Evolutionary conservation across 768 basidiomycete species (phyloP).

Genomic region (Leucocoprinus leucothites): DNA sequence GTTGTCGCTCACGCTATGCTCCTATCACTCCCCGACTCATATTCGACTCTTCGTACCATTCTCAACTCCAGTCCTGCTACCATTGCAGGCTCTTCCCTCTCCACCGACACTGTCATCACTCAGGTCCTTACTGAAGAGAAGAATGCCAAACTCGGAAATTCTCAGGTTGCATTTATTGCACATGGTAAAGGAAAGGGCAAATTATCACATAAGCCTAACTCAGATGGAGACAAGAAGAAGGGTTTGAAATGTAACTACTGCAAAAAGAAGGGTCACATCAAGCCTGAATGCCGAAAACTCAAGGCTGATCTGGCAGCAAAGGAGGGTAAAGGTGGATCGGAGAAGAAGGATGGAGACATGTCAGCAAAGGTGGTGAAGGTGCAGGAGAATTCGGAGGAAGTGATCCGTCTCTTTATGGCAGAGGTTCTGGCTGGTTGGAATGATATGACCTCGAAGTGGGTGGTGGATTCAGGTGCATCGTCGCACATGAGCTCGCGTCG

Average conservation of each 20-base stretch:
- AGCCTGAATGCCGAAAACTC: slow-evolving; percentile 15
- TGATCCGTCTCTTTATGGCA: slow-evolving; percentile 10
- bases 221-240: not conserved
- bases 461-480: slow-evolving; percentile 15
- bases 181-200: slow-evolving; percentile 9
- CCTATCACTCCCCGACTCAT: slow-evolving; percentile 4
- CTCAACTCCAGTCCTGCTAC: slow-evolving; percentile 11
- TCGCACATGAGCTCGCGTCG: slow-evolving; percentile 14
- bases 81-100: slow-evolving; percentile 8
- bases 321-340: not conserved
- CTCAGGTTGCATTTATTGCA: slow-evolving; percentile 13
- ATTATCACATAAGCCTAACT: not conserved
- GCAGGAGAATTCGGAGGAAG: not conserved
- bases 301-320: slow-evolving; percentile 8
- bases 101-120: slow-evolving; percentile 11
- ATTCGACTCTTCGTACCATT: slow-evolving; percentile 12
- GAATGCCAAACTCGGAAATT: slow-evolving; percentile 1
- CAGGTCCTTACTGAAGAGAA: slow-evolving; percentile 18
- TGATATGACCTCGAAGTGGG: slow-evolving; percentile 10
- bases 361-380: slow-evolving; percentile 10
- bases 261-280: slow-evolving; percentile 18
- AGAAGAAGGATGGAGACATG: slow-evolving; percentile 5
- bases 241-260: slow-evolving; percentile 16
- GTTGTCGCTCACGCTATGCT: slow-evolving; percentile 1
- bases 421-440: not conserved